These are phyloP conservation scores for Talaromyces proteolyticus DNA, from an alignment of 495 filamentous ascomycete species.

Conservation along the genomic window DNA sequence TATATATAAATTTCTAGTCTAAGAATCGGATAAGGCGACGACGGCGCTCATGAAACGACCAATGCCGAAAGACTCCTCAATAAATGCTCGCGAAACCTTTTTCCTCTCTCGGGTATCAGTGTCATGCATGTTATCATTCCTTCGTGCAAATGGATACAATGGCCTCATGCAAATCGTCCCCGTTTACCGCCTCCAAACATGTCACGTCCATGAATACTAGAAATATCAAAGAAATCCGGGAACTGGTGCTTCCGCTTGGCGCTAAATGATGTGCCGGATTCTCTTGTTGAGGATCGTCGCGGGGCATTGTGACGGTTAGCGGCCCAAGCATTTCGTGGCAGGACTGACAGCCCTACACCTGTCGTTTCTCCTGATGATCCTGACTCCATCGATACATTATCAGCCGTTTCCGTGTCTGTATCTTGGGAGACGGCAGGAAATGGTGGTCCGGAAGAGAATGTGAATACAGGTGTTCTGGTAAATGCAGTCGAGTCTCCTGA, in stretches of 20 bases:
- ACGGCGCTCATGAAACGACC: constrained; percentile 2
- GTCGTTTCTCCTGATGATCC: constrained; percentile 26
- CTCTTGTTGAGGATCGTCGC: constrained; percentile 36
- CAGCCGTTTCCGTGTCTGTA: constrained; percentile 10
- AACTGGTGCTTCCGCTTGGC: constrained; percentile 75
- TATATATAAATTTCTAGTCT: background rate
- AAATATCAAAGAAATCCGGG: constrained; percentile 79
- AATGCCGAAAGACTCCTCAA: constrained; percentile 29
- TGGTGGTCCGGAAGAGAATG: constrained; percentile 58
- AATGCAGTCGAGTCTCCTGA: constrained; percentile 18
- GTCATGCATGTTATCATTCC: constrained; percentile 24
- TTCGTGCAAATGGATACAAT: constrained; percentile 23
- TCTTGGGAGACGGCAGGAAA: constrained; percentile 40
- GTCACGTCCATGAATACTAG: constrained; percentile 60
- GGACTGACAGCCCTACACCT: constrained; percentile 45
- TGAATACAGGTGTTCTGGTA: constrained; percentile 48
- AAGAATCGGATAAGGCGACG: background rate
- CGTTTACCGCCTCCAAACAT: constrained; percentile 65
- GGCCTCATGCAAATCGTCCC: constrained; percentile 56
- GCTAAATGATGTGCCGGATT: constrained; percentile 48
- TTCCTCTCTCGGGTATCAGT: constrained; percentile 21
- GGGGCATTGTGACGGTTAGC: constrained; percentile 41
- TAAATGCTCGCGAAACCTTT: constrained; percentile 33
- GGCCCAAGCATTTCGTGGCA: constrained; percentile 45
- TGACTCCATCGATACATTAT: constrained; percentile 13